Evolutionary conservation across 2,329 filamentous ascomycete genomes (phyloP), one percentile per base, ranked within the genome.

Genomic region (Aspergillus costaricaensis): DNA sequence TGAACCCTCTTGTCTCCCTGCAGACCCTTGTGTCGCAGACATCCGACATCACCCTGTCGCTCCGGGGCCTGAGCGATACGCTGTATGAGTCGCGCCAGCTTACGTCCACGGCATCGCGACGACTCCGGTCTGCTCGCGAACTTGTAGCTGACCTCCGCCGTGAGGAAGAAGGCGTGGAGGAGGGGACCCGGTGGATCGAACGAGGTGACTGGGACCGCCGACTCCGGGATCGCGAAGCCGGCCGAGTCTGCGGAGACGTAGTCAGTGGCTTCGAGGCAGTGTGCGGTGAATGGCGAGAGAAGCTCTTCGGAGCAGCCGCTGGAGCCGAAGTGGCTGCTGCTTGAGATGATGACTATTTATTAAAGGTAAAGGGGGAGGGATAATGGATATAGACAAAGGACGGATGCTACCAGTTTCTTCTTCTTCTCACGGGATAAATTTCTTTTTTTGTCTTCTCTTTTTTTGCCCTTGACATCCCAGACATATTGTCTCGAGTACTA

Each of bases 21-120:
- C 83, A 87, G 60, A 83, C 86, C 21, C 82, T 94, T 55, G 88
- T 91, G 72, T 82, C 85, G 6, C 82, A 91, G 64, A 93, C 90
- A 0, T 81, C 85, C 25, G 90, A 92, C 63, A 80, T 94, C 27
- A 86, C 94, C 8, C 86, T 91, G 69, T 91, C 91, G 6, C 85
- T 99, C 50, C 92, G 91, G 68, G 90, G 92, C 66, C 82, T 99
- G 4, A 92, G 91, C 6, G 95, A 99, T 74, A 93, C 91, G 3
- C 82, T 99, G 36, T 94, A 98, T 76, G 96, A 98, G 89, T 92
- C 90, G 32, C 88, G 92, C 12, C 94, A 98, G 76, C 90, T 91
- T 1, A 95, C 91, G 0, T 90, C 88, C 3, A 89, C 90, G 9
- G 95, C 94, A 1, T 88, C 89, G 2, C 83, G 95, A 58, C 86